Percentiles rank a stretch among this genome's conserved stretches.
Conservation (phyloP, 139 green algal species). For the Haematococcus lacustris region DNA sequence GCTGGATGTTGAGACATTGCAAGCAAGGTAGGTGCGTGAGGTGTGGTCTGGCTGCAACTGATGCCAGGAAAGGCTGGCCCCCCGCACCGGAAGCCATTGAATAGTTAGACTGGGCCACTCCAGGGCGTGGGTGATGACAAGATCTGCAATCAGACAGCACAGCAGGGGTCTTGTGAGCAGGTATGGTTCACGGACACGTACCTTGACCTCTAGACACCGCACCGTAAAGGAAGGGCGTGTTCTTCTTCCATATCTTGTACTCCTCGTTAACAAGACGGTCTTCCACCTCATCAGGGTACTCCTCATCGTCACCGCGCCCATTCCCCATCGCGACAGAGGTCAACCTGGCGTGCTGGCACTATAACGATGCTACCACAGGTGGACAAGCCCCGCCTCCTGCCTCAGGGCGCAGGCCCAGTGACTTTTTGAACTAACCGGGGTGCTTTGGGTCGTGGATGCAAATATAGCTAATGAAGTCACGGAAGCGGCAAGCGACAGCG, state of each 20-base stretch:
- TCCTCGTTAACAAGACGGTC: constrained; percentile 95
- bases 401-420: no score
- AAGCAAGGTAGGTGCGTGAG: not conserved
- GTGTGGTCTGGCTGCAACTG: not conserved
- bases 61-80: not conserved
- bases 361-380: no score
- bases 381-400: no score
- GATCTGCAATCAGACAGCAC: constrained; percentile 77
- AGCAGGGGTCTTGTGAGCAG: no score
- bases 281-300: constrained; percentile 35
- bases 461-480: no score
- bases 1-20: not conserved
- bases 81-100: constrained; percentile 90
- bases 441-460: no score
- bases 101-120: constrained; percentile 98
- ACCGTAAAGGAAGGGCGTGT: constrained; percentile 98
- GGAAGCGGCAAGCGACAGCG: no score
- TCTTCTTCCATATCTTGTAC: constrained; percentile 99
- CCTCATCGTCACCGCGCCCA: not conserved
- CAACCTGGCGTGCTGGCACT: no score
- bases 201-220: no score
- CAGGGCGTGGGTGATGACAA: constrained; percentile 97
- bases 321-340: no score
- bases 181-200: no score
- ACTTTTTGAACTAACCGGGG: no score